Base-by-base conservation (phyloP, 768 basidiomycete genomes). In the Trametes elegans region DNA sequence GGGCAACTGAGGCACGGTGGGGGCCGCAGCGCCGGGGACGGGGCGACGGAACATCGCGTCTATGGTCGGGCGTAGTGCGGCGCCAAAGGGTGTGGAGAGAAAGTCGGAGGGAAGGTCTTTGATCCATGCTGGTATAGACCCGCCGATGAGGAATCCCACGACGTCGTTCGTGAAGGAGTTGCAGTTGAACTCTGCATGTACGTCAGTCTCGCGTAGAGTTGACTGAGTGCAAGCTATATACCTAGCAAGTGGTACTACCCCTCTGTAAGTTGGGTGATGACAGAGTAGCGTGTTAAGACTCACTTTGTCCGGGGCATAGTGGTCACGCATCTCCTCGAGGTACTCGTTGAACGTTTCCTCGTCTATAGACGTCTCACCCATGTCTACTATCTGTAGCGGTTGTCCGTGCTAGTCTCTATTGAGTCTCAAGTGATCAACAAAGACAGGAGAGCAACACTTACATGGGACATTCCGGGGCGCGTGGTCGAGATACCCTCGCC, bases 131-230 rank as follows among this genome's bases (percentile, higher is more conserved):
- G 94, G 94, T 49, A 97, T 90, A 14, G 83, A 82, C 3, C 78
- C 78, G 26, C 93, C 93, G 0, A 91, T 96, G 43, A 98, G 71
- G 66, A 97, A 94, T 2, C 88, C 93, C 29, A 93, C 73, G 54
- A 84, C 84, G 60, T 96, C 93, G 55, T 87, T 91, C 2, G 93
- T 94, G 61, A 98, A 98, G 2, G 90, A 88, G 69, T 98, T 98
- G 70, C 94, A 97, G 64, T 97, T 97, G 61, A 95, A 95, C 38
- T 96, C 92, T 87, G 58, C 13, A 26, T 16, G 5, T 11, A 16
- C 27, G 41, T 56, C 13, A 48, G 36, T 10, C 42, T 23, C 11
- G 36, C 3, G 10, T 7, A 7, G 5, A 35, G n/a, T 23, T 38
- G 26, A 16, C 57, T 38, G 38, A 55, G 39, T 3, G 9, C 18